phyloP scores from a whole-genome alignment of 2,329 filamentous ascomycete species.

The Pestalotiopsis sp. region DNA sequence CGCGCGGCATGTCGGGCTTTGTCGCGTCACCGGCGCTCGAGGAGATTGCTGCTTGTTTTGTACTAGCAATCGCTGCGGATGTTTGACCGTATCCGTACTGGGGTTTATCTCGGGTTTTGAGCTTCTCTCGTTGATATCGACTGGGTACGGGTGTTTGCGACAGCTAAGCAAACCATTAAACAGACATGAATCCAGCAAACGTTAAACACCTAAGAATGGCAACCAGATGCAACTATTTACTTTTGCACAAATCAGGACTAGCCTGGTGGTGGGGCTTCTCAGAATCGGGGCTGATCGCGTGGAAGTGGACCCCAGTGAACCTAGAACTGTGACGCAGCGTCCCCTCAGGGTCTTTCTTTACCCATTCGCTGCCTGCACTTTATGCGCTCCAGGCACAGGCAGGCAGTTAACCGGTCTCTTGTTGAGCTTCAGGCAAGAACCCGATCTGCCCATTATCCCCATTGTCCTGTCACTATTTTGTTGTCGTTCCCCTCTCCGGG shows the following conservation, averaged over 20 bases:
- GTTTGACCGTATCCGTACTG: too few relatives aligned
- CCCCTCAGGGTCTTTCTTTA: background rate
- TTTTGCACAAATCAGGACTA: conserved; percentile 33
- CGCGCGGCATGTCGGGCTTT: conserved; percentile 3
- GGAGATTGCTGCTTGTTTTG: background rate
- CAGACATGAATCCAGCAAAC: background rate
- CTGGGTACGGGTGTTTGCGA: background rate
- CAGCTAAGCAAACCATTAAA: background rate
- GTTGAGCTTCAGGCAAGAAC: background rate
- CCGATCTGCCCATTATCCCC: background rate
- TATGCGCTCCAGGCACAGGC: too few relatives aligned
- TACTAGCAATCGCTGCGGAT: background rate
- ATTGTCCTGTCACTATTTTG: background rate
- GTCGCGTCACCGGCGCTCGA: background rate
- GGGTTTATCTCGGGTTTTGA: background rate
- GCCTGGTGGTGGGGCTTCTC: background rate
- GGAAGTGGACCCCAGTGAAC: background rate
- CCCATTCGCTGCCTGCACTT: too few relatives aligned
- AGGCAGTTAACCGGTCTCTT: background rate
- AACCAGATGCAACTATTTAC: conserved; percentile 39
- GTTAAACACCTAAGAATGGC: too few relatives aligned
- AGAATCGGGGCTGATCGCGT: background rate
- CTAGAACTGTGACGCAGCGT: background rate
- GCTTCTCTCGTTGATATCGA: background rate
- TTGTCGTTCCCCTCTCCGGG: background rate